These are phyloP conservation scores for Gremmenia infestans DNA, from an alignment of 2,329 filamentous ascomycete species.

Conservation along the genomic window DNA sequence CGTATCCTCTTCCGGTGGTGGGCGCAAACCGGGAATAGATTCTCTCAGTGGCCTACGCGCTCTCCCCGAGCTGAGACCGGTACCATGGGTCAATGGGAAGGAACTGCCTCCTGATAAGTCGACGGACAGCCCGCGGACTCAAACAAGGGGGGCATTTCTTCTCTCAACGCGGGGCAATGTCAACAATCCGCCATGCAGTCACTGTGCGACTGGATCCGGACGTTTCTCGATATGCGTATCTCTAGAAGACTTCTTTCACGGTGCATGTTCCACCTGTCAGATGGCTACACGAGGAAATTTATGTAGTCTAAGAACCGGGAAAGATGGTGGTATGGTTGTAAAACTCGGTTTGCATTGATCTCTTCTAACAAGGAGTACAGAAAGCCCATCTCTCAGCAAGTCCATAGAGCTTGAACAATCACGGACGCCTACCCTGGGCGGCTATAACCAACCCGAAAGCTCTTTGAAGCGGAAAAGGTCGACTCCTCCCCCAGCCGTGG, in stretches of 20 bases:
- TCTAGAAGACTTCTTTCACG: slow-evolving; percentile 19
- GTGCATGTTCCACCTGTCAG: slow-evolving; percentile 25
- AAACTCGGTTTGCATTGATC: neutral
- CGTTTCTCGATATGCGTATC: slow-evolving; percentile 19
- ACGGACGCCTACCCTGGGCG: neutral
- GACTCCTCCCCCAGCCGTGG: neutral
- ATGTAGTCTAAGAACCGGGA: slow-evolving; percentile 16
- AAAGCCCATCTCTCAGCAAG: slow-evolving; percentile 2
- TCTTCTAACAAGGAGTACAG: neutral
- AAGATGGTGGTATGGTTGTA: slow-evolving; percentile 8
- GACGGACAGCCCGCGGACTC: slow-evolving; percentile 14
- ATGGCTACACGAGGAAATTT: slow-evolving; percentile 20
- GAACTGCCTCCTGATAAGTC: slow-evolving; percentile 16
- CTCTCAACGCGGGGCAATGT: slow-evolving; percentile 18
- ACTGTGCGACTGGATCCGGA: slow-evolving; percentile 16
- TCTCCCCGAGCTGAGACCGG: slow-evolving; percentile 19
- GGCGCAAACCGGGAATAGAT: slow-evolving; percentile 3
- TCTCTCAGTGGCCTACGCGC: slow-evolving; percentile 12
- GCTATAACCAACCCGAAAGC: neutral
- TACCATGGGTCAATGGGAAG: slow-evolving; percentile 22
- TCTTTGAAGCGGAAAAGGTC: neutral
- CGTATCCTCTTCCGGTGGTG: neutral
- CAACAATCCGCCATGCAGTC: slow-evolving; percentile 16
- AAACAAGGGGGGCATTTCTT: slow-evolving; percentile 20
- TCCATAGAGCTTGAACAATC: neutral